A percentile compares a stretch with the other conserved stretches of the same genome.
phyloP scores from a whole-genome alignment of 371 early-diverging fungal species.

The Cokeromyces recurvatus region DNA sequence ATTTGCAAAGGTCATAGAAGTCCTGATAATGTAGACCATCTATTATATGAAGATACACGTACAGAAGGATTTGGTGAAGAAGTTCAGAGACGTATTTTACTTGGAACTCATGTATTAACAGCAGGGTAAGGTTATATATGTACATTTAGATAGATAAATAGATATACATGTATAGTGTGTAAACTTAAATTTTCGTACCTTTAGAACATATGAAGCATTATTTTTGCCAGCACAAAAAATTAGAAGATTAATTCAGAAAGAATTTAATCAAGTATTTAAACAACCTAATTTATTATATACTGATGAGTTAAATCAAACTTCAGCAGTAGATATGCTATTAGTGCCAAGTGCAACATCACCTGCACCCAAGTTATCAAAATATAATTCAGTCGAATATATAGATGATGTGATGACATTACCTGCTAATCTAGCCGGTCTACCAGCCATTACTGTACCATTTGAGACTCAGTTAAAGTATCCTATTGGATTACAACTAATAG shows the following conservation, averaged over 20 bases:
- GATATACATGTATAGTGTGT: neutral
- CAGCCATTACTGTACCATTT: conserved; percentile 67
- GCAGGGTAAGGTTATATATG: conserved; percentile 58
- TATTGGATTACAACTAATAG: conserved; percentile 77
- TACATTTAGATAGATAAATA: neutral
- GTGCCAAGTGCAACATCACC: conserved; percentile 67
- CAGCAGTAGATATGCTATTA: conserved; percentile 54
- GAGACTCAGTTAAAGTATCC: conserved; percentile 43
- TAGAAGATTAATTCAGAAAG: conserved; percentile 72
- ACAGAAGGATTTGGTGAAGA: conserved; percentile 76
- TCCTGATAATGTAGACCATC: conserved; percentile 20
- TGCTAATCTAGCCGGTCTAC: conserved; percentile 79
- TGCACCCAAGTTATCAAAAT: conserved; percentile 50
- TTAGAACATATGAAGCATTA: conserved; percentile 57
- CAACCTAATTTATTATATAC: conserved; percentile 28
- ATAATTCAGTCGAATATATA: conserved; percentile 48
- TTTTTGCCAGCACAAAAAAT: conserved; percentile 79
- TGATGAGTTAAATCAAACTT: neutral
- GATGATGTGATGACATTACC: conserved; percentile 91
- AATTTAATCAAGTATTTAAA: conserved; percentile 73
- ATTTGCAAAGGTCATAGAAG: conserved; percentile 34
- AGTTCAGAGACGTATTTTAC: conserved; percentile 76
- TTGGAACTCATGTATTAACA: conserved; percentile 83
- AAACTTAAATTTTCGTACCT: too few species aligned
- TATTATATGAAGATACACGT: conserved; percentile 61